Base-by-base conservation (phyloP, 495 filamentous ascomycete genomes). In the Podospora pseudopauciseta region DNA sequence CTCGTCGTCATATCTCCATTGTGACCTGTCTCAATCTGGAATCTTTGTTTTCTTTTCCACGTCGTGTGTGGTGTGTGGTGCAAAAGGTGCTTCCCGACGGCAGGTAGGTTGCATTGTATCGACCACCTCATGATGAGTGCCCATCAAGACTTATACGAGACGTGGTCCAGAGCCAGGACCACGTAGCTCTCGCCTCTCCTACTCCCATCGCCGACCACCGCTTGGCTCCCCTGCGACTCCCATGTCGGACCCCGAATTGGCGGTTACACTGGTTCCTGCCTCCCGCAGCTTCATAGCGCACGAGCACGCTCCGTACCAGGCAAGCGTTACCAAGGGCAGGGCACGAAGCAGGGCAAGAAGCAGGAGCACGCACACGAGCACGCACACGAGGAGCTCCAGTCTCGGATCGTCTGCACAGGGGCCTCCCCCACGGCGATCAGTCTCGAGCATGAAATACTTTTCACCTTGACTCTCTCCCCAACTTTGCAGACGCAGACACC, bases 341-440 rank as follows among this genome's bases (percentile, higher is more conserved):
- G 55, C 55, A 58, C n/a, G 55, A 58, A 26, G 15, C 4, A 18
- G n/a, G 55, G 55, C 23, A 58, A 58, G 55, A 58, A 58, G 55
- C 55, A 58, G 55, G 5, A 56, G 5, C 5, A 56, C 6, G 1
- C 6, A 13, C 54, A 56, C 6, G 55, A 58, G 55, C 55, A 58
- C n/a, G 55, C 64, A 32, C 23, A 61, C 26, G 49, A 61, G 67
- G 62, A 64, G 53, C 39, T 16, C 39, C 23, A 19, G 66, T 63
- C 49, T 56, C 56, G 67, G 67, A 63, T 64, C 72, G 73, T 76
- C 72, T 59, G 57, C 72, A 39, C 68, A 71, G 68, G 72, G 75
- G 68, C 70, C 65, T 34, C 28, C 75, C 64, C 71, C 72, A 70
- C 72, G 64, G 58, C 66, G 71, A 74, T 72, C 72, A 62, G 69